Base-by-base conservation (phyloP, 345 rosid genomes). In the Physaria fendleri region DNA sequence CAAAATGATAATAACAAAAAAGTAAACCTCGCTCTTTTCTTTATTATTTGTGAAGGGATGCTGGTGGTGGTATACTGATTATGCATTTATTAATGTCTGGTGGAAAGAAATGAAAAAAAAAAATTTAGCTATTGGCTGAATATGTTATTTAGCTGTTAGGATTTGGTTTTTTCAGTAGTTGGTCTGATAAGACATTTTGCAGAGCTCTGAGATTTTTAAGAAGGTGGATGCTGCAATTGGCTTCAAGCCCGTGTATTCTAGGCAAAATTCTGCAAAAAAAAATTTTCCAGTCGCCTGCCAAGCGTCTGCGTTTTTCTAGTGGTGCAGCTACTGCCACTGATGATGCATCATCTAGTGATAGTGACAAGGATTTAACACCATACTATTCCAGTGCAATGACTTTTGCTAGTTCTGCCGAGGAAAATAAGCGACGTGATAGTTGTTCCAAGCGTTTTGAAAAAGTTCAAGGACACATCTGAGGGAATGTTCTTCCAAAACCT, bases 331-430 rank as follows among this genome's bases (percentile, higher is more conserved):
- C 67, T 59, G 71, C 79, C 40, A 77, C 75, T 63, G 84, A 85
- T 66, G 85, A 79, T 56, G 96, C 82, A 57, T 85, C 72, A 30
- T 93, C 97, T 49, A 94, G 99, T 81, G 97, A 85, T 56, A 90
- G 99, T 81, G 97, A 94, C 53, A 82, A 82, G 81, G 99, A 94
- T 56, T 78, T 89, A 69, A 77, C 85, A n/a, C 73, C 85, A 30
- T 86, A 80, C 69, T 79, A 89, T 79, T 79, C 99, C 56, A 72
- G 87, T 68, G 86, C 89, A 42, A 76, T 83, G 53, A n/a, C n/a
- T n/a, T n/a, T n/a, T n/a, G n/a, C n/a, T n/a, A n/a, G n/a, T n/a
- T n/a, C n/a, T n/a, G n/a, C n/a, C n/a, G n/a, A n/a, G n/a, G n/a
- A n/a, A n/a, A n/a, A n/a, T n/a, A n/a, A n/a, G n/a, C n/a, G n/a